Evolutionary conservation across 768 basidiomycete species (phyloP), one percentile per base, ranked within the genome.

Genomic region (Pluteus cervinus): DNA sequence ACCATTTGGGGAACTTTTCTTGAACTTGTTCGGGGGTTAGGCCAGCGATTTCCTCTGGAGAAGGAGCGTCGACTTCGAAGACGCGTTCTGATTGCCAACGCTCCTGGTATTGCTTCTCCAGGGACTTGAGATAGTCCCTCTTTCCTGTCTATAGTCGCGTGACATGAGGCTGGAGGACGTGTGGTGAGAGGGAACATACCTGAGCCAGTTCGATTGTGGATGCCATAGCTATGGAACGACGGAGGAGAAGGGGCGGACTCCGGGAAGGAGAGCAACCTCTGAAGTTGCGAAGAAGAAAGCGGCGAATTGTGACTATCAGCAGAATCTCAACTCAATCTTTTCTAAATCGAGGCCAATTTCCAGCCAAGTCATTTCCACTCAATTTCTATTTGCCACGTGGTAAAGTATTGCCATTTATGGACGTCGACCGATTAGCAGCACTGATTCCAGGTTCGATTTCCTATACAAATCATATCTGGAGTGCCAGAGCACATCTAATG

Each of bases 1-100:
- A 86, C 90, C 93, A 98, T 68, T 97, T 98, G 14, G 93, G 93
- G 58, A 79, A 76, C 61, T 81, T 78, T 52, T 81, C 69, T 44
- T 71, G 69, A 51, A 94, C 64, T 53, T 93, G 69, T 15, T 71
- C 68, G 12, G 66, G 66, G 8, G 81, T 75, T 34, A 86, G 73
- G 41, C 77, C 79, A 39, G 64, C 64, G 29, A 81, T 69, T 29
- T 86, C 79, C 34, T 77, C 75, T 9, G 66, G 57, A 14, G 80
- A 60, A 1, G 96, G 94, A 24, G 93, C 82, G 49, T 84, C 70
- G 53, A 83, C 74, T 58, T 98, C 85, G 60, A 99, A 99, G 37
- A 89, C 52, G 50, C 71, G 76, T 43, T 86, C 76, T 8, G 71
- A 64, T 46, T 65, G 68, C 96, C 96, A 99, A 53, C 72, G 68